Evolutionary conservation across 2,329 filamentous ascomycete genomes (phyloP).

Genomic region (Grosmannia clavigera): DNA sequence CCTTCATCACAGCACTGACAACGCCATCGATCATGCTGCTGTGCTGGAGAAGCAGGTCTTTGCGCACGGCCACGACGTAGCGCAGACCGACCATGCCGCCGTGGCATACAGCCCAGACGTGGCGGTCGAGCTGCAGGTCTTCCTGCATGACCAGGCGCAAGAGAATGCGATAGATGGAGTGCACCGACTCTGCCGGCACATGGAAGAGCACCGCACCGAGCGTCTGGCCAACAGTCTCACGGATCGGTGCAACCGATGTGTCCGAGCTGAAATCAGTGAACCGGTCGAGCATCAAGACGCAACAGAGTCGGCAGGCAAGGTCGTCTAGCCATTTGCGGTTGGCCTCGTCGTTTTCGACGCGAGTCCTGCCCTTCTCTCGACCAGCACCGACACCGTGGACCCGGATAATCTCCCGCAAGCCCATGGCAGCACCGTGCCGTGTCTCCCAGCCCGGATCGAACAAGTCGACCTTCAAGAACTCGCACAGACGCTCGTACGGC

Average conservation of each 20-base stretch:
- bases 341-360: conserved; percentile 60
- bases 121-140: conserved; percentile 58
- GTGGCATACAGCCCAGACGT: conserved; percentile 90
- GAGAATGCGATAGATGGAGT: conserved; percentile 72
- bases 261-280: conserved; percentile 98
- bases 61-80: conserved; percentile 90
- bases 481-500: conserved; percentile 89
- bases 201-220: conserved; percentile 81
- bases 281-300: conserved; percentile 91
- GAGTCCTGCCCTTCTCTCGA: conserved; percentile 55
- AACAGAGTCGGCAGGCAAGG: conserved; percentile 85
- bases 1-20: conserved; percentile 86
- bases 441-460: conserved; percentile 94
- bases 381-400: conserved; percentile 88
- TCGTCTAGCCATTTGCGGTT: conserved; percentile 89
- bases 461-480: conserved; percentile 84
- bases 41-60: conserved; percentile 78
- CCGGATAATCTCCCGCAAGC: conserved; percentile 77
- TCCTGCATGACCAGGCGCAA: conserved; percentile 87
- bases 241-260: conserved; percentile 89
- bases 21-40: conserved; percentile 84
- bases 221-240: conserved; percentile 90
- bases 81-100: conserved; percentile 95
- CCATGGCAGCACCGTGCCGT: conserved; percentile 91
- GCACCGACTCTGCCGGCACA: conserved; percentile 65